These are phyloP conservation scores for Oryza glumipatula DNA, from an alignment of 176 grass and related monocot species.

Conservation along the genomic window DNA sequence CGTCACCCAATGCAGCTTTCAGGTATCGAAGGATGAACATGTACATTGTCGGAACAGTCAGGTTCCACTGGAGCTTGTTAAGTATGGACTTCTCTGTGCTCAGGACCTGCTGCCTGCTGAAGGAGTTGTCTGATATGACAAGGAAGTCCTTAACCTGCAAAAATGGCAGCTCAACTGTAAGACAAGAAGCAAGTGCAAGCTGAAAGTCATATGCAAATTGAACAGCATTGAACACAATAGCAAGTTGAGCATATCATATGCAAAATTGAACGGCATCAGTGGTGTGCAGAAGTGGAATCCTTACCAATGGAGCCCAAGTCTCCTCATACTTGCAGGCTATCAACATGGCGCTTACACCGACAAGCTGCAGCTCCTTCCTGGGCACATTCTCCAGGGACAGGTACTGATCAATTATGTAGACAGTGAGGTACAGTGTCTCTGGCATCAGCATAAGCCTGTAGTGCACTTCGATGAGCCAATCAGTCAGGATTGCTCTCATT, in stretches of 20 bases:
- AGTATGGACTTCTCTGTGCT: constrained; percentile 61
- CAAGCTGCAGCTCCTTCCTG: constrained; percentile 75
- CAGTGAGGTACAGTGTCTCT: constrained; percentile 78
- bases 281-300: constrained; percentile 3
- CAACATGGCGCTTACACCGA: constrained; percentile 79
- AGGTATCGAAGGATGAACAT: constrained; percentile 68
- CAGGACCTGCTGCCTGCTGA: constrained; percentile 53
- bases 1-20: constrained; percentile 56
- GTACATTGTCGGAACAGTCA: constrained; percentile 71
- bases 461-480: constrained; percentile 80
- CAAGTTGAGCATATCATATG: too few relatives aligned
- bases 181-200: not conserved
- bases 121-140: constrained; percentile 52
- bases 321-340: constrained; percentile 92
- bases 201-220: too few relatives aligned
- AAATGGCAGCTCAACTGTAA: not conserved
- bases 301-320: constrained; percentile 73
- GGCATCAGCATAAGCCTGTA: constrained; percentile 72
- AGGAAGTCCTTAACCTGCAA: constrained; percentile 63
- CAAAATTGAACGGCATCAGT: not conserved
- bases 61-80: constrained; percentile 74
- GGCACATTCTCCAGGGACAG: constrained; percentile 51
- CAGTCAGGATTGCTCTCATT: constrained; percentile 74
- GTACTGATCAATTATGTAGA: constrained; percentile 74
- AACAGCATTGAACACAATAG: too few relatives aligned